Percentiles rank a stretch among this genome's conserved stretches.
phyloP scores from a whole-genome alignment of 371 early-diverging fungal genomes.

The Mortierella sp. region DNA sequence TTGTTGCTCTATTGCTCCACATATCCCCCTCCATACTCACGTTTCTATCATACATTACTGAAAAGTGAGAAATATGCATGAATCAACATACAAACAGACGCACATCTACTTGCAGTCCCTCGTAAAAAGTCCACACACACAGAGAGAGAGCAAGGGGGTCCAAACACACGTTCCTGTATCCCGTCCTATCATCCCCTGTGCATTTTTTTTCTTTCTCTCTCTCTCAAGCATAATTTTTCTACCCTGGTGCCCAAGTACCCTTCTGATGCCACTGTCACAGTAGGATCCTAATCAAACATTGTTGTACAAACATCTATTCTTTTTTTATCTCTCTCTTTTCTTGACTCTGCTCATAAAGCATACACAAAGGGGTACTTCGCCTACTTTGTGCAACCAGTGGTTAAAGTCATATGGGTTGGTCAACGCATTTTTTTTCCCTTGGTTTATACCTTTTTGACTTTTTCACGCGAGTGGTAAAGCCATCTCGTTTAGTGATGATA shows the following conservation, averaged over 20 bases:
- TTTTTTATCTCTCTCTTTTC: not conserved
- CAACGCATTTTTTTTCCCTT: slow-evolving; percentile 1
- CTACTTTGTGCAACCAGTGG: not conserved
- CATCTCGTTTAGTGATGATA: no score
- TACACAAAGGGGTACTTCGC: not conserved
- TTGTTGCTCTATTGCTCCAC: not conserved
- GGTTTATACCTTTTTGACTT: not conserved
- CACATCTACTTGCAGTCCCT: not conserved
- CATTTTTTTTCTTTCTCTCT: not conserved
- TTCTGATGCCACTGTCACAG: not conserved
- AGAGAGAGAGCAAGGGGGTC: slow-evolving; percentile 6
- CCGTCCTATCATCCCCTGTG: not conserved
- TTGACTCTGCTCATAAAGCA: not conserved
- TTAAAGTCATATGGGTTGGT: not conserved
- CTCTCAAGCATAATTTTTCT: no score
- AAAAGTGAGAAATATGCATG: no score
- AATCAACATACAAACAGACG: not conserved
- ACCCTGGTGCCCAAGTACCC: not conserved
- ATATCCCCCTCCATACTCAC: not conserved
- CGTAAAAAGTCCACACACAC: not conserved
- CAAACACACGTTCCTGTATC: not conserved
- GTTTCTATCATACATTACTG: not conserved
- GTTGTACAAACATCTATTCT: not conserved
- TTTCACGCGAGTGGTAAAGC: not conserved
- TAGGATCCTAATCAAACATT: not conserved